Base-by-base conservation (phyloP, 108 stramenopile genomes). In the Skeletonema grethae region DNA sequence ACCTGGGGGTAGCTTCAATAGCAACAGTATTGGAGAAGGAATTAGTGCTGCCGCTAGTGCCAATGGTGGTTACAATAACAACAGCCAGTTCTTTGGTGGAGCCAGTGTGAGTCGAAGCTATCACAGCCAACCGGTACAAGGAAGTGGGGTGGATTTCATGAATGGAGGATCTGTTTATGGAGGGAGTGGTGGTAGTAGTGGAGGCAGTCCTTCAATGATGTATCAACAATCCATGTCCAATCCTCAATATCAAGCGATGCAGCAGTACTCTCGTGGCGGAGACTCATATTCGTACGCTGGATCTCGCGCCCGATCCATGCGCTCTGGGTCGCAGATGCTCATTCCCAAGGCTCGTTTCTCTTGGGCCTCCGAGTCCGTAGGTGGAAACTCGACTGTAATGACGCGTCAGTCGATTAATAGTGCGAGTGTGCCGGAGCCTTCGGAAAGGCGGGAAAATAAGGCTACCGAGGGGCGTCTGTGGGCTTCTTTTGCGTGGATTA, bases 261-360 rank as follows among this genome's bases (percentile, higher is more conserved):
- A n/a, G 10, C 25, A 28, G 1, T 28, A 28, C 25, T 28, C 25
- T 28, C 12, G 43, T n/a, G n/a, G 12, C 15, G 43, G 43, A n/a
- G 43, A 45, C 43, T 8, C 43, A 0, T 45, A 45, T n/a, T 45
- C 43, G n/a, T 45, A 45, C n/a, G 43, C 34, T 57, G 79, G 73
- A 65, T 70, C 68, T 29, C 79, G 79, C 41, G 72, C 79, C 4
- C 55, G 73, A 0, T 75, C 73, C 36, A 81, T 81, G 8, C 6
- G 34, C 65, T 73, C 80, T 13, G 80, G 73, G 16, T 62, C 60
- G 18, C 73, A 73, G 3, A 73, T 73, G 5, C 25, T 81, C 22
- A 69, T 81, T 18, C 80, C 80, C 63, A 81, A 81, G 73, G 80
- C 80, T 36, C 75, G 75, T 50, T 81, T 71, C 43, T 81, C 80